Conservation (phyloP, 2,329 filamentous ascomycete genomes). For the Rugonectria rugulosa region DNA sequence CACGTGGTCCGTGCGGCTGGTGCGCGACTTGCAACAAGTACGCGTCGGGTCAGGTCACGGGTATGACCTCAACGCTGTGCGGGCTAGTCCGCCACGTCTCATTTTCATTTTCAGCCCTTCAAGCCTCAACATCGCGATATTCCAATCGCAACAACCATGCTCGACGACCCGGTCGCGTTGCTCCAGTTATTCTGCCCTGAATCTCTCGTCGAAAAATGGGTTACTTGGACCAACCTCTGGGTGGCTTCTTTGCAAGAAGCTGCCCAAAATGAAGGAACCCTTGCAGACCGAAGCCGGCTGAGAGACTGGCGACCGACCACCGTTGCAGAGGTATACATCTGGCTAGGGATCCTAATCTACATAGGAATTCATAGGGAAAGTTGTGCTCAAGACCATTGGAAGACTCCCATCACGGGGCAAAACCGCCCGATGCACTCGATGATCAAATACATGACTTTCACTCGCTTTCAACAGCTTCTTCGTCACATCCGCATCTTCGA, state of each 20-base stretch:
- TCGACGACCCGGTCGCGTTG: too few species aligned
- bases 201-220: too few species aligned
- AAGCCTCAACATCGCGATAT: too few species aligned
- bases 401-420: not conserved
- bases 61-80: too few species aligned
- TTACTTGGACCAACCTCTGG: not conserved
- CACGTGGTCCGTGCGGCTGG: too few species aligned
- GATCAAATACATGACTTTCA: conserved; percentile 20
- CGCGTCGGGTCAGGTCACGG: too few species aligned
- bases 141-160: too few species aligned
- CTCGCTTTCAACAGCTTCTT: conserved; percentile 16
- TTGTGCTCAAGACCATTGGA: conserved; percentile 13
- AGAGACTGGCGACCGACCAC: conserved; percentile 9
- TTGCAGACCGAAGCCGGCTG: not conserved
- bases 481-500: conserved; percentile 10
- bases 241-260: not conserved
- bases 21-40: too few species aligned
- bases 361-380: conserved; percentile 19
- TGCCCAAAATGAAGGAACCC: not conserved
- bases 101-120: too few species aligned
- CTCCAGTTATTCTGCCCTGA: too few species aligned
- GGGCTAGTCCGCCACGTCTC: too few species aligned
- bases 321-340: conserved; percentile 17
- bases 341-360: conserved; percentile 22
- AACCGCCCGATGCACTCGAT: not conserved